Conservation (phyloP, 2,329 filamentous ascomycete genomes). For the Leptographium lundbergii region DNA sequence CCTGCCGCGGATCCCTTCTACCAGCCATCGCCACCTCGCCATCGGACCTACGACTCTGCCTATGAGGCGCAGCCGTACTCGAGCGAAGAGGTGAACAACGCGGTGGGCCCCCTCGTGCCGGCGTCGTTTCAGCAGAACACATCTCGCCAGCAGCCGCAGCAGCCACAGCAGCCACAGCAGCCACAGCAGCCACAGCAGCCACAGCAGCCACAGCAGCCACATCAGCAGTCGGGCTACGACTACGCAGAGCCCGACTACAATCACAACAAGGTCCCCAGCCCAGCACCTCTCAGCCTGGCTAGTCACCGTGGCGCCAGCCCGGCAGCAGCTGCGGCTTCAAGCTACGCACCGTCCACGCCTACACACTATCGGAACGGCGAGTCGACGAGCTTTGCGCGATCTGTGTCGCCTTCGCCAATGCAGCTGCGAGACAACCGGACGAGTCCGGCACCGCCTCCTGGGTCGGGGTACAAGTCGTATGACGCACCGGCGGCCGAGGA, state of each 20-base stretch:
- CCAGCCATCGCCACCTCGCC: conserved; percentile 26
- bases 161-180: conserved; percentile 11
- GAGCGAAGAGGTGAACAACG: conserved; percentile 51
- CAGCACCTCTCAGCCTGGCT: conserved; percentile 32
- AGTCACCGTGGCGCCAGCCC: conserved; percentile 19
- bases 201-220: no score
- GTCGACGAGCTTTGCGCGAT: not conserved
- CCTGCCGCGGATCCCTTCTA: conserved; percentile 15
- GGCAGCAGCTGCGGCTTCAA: conserved; percentile 9
- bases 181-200: no score
- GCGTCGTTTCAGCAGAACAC: conserved; percentile 11
- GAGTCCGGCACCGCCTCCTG: not conserved
- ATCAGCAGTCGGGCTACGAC: conserved; percentile 2
- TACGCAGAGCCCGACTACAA: conserved; percentile 2
- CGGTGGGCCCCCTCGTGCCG: conserved; percentile 20
- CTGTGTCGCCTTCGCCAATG: conserved; percentile 7
- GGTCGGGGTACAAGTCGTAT: conserved; percentile 4
- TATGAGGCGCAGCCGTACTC: conserved; percentile 40
- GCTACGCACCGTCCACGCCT: conserved; percentile 14
- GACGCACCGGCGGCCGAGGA: conserved; percentile 18
- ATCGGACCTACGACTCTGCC: conserved; percentile 37
- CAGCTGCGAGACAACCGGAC: not conserved
- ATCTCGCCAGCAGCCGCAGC: no score
- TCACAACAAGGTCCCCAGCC: conserved; percentile 20
- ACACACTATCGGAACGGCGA: conserved; percentile 3